Percentiles rank a stretch among this genome's conserved stretches.
Conservation (phyloP, 2,329 filamentous ascomycete species). For the Neofusicoccum ribis region DNA sequence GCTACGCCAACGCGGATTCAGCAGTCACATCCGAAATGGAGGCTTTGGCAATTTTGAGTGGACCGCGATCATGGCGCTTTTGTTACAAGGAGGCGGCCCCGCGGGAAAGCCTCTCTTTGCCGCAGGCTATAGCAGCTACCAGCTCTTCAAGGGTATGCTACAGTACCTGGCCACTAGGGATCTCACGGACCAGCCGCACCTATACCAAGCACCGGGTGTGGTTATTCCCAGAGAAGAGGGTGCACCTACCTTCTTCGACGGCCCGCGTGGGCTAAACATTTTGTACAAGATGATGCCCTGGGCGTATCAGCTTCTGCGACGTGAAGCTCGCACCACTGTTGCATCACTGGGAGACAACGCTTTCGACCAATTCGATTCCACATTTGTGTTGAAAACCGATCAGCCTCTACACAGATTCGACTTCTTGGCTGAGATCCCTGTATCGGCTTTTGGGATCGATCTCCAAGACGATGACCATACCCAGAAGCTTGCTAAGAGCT, state of each 20-base stretch:
- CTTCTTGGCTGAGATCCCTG: constrained; percentile 46
- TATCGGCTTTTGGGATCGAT: constrained; percentile 33
- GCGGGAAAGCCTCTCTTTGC: constrained; percentile 73
- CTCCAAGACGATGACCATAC: constrained; percentile 28
- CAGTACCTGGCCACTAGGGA: constrained; percentile 80
- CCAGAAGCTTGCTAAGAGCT: constrained; percentile 39
- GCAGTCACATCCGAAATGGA: constrained; percentile 66
- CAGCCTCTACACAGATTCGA: constrained; percentile 58
- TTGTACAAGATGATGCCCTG: constrained; percentile 87
- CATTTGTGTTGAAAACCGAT: constrained; percentile 70
- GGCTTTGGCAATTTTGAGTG: constrained; percentile 95
- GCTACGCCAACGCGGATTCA: constrained; percentile 84
- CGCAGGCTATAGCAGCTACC: constrained; percentile 80
- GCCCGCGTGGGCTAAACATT: constrained; percentile 72
- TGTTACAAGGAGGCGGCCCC: constrained; percentile 75
- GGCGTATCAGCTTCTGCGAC: constrained; percentile 73
- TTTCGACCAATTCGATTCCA: constrained; percentile 78
- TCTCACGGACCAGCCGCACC: constrained; percentile 65
- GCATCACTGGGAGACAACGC: constrained; percentile 71
- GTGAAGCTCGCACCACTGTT: constrained; percentile 73
- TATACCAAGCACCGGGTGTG: constrained; percentile 44
- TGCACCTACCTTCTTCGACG: constrained; percentile 76
- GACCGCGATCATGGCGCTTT: constrained; percentile 74
- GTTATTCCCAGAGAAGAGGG: constrained; percentile 42
- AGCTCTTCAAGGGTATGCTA: constrained; percentile 91